Conservation (phyloP, 352 stramenopile genomes). For the Phytophthora brassicae region DNA sequence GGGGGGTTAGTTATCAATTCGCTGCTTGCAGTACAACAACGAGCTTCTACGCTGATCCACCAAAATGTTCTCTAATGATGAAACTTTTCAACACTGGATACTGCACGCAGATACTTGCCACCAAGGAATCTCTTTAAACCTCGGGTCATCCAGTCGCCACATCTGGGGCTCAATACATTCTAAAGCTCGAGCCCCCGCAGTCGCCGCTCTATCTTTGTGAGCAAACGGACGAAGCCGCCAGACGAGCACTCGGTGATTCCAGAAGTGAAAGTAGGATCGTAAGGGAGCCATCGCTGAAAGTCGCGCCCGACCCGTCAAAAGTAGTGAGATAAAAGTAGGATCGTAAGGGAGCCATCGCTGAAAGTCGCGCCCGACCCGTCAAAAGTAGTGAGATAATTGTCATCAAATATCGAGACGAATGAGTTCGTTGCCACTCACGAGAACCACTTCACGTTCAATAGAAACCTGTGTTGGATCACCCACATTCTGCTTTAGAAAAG, state of each 20-base stretch:
- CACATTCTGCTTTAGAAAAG: background rate
- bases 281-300: background rate
- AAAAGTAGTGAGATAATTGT: constrained; percentile 1
- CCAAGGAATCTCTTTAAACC: background rate
- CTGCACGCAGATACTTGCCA: background rate
- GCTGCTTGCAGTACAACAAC: too few species aligned
- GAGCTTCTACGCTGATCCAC: too few species aligned
- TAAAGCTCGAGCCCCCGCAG: background rate
- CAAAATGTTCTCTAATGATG: too few species aligned
- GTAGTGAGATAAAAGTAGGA: background rate
- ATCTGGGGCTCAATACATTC: background rate
- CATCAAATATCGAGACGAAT: constrained; percentile 11
- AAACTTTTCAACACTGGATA: background rate
- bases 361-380: constrained; percentile 5
- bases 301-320: too few species aligned
- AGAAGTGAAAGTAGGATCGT: background rate
- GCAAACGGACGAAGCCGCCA: background rate
- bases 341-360: background rate
- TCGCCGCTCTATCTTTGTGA: background rate
- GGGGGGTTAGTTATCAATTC: too few species aligned
- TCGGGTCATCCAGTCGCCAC: background rate
- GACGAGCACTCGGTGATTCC: constrained; percentile 12
- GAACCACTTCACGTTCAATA: background rate
- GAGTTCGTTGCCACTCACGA: constrained; percentile 16
- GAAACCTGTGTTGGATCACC: background rate